A percentile compares a stretch with the other conserved stretches of the same genome.
These are phyloP conservation scores for Schizophyllum amplum DNA, from an alignment of 1,284 basidiomycete species.

Conservation along the genomic window DNA sequence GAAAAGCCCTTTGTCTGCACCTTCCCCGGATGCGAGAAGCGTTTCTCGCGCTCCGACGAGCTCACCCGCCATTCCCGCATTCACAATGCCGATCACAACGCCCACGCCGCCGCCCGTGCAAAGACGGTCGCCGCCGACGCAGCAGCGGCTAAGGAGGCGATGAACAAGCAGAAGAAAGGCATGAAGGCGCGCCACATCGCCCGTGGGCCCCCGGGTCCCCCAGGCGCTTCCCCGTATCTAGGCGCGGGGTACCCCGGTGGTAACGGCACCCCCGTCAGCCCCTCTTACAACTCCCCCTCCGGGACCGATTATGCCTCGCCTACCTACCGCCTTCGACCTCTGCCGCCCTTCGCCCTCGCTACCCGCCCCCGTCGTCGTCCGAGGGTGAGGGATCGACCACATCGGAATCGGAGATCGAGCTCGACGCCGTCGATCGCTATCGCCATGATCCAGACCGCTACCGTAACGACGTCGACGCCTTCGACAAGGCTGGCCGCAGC, in stretches of 20 bases:
- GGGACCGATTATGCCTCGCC: neutral
- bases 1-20: constrained; percentile 96
- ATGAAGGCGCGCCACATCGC: neutral
- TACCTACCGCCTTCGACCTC: neutral
- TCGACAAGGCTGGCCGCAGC: neutral
- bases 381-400: neutral
- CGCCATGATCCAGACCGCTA: neutral
- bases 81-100: constrained; percentile 55
- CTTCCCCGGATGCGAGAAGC: constrained; percentile 94
- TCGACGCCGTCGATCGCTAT: neutral
- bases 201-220: too few species aligned
- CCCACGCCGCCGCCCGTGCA: constrained; percentile 10
- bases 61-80: constrained; percentile 94
- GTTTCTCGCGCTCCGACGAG: constrained; percentile 96
- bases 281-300: neutral
- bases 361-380: neutral
- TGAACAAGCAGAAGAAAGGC: neutral
- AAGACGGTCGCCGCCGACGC: neutral
- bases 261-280: neutral
- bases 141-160: neutral
- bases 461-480: neutral
- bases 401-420: neutral
- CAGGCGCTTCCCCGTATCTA: neutral
- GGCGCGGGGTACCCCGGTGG: neutral
- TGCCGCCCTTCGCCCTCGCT: neutral